phyloP scores from a whole-genome alignment of 2,329 filamentous ascomycete genomes.

The Trichoderma sp. region DNA sequence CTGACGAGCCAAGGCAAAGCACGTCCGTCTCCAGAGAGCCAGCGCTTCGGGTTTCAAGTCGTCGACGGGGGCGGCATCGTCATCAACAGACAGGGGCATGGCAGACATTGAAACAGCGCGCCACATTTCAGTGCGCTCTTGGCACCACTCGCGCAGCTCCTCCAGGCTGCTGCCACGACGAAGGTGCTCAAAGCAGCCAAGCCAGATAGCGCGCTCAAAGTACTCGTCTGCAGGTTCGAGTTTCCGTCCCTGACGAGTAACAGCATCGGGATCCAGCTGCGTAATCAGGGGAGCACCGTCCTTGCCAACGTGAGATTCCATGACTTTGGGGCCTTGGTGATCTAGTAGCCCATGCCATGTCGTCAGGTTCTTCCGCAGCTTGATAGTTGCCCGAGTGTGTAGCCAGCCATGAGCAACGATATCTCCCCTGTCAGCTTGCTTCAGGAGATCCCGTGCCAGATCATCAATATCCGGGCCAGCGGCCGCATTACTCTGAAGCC shows the following conservation, averaged over 20 bases:
- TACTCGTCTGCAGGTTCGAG: slow-evolving; percentile 83
- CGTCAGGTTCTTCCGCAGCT: slow-evolving; percentile 81
- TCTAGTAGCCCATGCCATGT: slow-evolving; percentile 68
- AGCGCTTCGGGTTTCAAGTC: slow-evolving; percentile 50
- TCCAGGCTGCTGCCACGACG: slow-evolving; percentile 76
- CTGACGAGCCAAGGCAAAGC: slow-evolving; percentile 70
- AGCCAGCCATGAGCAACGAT: slow-evolving; percentile 89
- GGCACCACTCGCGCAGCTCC: slow-evolving; percentile 82
- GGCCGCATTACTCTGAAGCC: slow-evolving; percentile 79
- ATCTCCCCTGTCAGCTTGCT: slow-evolving; percentile 76
- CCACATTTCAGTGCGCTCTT: slow-evolving; percentile 86
- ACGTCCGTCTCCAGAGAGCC: slow-evolving; percentile 77
- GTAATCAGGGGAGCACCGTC: slow-evolving; percentile 73
- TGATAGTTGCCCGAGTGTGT: slow-evolving; percentile 87
- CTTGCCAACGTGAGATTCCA: slow-evolving; percentile 59
- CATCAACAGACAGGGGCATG: slow-evolving; percentile 60
- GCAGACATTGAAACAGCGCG: slow-evolving; percentile 81
- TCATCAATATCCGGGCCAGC: slow-evolving; percentile 73
- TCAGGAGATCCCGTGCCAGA: slow-evolving; percentile 75
- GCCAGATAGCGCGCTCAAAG: slow-evolving; percentile 89
- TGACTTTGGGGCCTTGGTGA: slow-evolving; percentile 60
- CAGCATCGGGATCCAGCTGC: slow-evolving; percentile 88
- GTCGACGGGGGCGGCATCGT: slow-evolving; percentile 46
- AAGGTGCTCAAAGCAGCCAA: slow-evolving; percentile 91
- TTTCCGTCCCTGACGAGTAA: slow-evolving; percentile 74